Evolutionary conservation across 2,329 filamentous ascomycete genomes (phyloP).

Genomic region (Penicillium sp.): DNA sequence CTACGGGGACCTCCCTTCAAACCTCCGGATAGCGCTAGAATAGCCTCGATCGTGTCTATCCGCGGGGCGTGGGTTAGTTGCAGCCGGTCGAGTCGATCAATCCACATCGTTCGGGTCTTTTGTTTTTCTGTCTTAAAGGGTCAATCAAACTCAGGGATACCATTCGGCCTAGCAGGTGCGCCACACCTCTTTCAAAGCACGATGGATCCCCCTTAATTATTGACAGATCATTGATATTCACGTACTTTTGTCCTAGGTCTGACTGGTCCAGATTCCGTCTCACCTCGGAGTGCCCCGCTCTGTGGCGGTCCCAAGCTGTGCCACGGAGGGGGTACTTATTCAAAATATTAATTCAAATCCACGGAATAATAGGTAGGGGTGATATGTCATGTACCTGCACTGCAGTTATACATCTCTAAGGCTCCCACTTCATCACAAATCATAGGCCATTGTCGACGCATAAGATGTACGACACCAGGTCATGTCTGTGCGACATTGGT

Average conservation of each 20-base stretch:
- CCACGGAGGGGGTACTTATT: constrained; percentile 5
- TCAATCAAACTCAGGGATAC: constrained; percentile 2
- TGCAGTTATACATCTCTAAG: neutral
- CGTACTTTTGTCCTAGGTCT: neutral
- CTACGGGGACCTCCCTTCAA: neutral
- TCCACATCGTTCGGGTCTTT: constrained; percentile 7
- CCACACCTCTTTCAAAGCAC: constrained; percentile 4
- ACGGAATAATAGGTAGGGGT: neutral
- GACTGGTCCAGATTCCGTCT: constrained; percentile 2
- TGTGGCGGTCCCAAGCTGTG: constrained; percentile 24
- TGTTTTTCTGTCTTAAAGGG: neutral
- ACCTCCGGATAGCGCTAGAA: constrained; percentile 2
- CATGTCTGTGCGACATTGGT: constrained; percentile 11
- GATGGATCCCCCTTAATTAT: constrained; percentile 7
- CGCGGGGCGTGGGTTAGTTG: constrained; percentile 14
- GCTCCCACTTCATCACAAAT: neutral
- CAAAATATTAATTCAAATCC: neutral
- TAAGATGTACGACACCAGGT: neutral
- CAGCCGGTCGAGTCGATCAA: constrained; percentile 16
- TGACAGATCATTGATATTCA: constrained; percentile 13
- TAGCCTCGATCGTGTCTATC: constrained; percentile 9
- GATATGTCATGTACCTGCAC: neutral
- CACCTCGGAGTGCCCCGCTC: constrained; percentile 12
- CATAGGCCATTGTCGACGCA: neutral
- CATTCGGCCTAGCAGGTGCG: constrained; percentile 3